Evolutionary conservation across 2,329 filamentous ascomycete species (phyloP).

Genomic region (Penicillium fuscoglaucum): DNA sequence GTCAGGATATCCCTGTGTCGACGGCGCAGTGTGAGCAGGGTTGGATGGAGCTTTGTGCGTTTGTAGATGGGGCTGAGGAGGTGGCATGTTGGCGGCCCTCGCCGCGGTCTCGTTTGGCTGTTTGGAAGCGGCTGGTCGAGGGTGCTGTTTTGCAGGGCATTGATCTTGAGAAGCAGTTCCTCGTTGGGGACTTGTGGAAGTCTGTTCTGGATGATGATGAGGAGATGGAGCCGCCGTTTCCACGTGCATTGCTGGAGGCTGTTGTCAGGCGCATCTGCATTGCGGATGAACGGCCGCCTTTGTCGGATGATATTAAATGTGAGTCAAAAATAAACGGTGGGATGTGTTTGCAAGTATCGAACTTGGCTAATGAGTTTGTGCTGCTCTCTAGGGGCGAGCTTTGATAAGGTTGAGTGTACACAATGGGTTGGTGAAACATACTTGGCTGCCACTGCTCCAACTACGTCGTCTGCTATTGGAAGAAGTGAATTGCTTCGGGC

Average conservation of each 20-base stretch:
- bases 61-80: conserved; percentile 43
- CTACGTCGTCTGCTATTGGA: conserved; percentile 30
- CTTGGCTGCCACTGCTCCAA: conserved; percentile 41
- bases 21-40: conserved; percentile 51
- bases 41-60: conserved; percentile 56
- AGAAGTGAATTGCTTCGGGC: conserved; percentile 37
- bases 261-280: conserved; percentile 39
- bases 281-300: conserved; percentile 20
- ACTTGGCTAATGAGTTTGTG: neutral
- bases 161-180: conserved; percentile 43
- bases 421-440: conserved; percentile 44
- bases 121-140: conserved; percentile 50
- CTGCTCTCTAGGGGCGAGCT: conserved; percentile 38
- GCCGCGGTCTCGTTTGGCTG: conserved; percentile 46
- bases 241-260: conserved; percentile 40
- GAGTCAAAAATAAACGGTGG: conserved; percentile 19
- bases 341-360: neutral
- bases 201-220: conserved; percentile 40
- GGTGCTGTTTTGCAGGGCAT: conserved; percentile 43
- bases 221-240: conserved; percentile 30
- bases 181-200: conserved; percentile 44
- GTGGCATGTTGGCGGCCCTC: conserved; percentile 49
- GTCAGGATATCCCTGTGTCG: conserved; percentile 55
- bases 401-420: conserved; percentile 38
- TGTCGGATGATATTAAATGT: conserved; percentile 39